These are phyloP conservation scores for Lactifluus rugatus DNA, from an alignment of 768 basidiomycete species.

Conservation along the genomic window DNA sequence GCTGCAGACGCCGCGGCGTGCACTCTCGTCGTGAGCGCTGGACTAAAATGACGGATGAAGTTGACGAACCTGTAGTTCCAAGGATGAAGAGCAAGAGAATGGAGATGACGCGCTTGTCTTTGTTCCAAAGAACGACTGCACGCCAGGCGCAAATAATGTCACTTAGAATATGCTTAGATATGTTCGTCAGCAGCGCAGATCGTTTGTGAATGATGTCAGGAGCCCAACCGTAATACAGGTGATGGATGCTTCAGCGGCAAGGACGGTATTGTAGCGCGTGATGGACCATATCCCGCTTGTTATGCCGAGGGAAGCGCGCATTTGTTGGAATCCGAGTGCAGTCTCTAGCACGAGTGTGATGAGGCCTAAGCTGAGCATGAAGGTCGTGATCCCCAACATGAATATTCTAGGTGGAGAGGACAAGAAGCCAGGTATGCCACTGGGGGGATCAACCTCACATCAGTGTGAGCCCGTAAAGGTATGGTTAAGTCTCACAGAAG, in stretches of 20 bases:
- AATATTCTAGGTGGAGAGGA: conserved; percentile 8
- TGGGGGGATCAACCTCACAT: neutral
- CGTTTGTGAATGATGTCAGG: no score
- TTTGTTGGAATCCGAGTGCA: conserved; percentile 5
- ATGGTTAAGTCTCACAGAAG: conserved; percentile 3
- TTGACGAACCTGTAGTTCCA: neutral
- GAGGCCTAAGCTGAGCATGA: conserved; percentile 8
- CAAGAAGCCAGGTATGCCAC: conserved; percentile 1
- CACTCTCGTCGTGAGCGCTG: neutral
- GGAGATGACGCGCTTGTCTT: conserved; percentile 5
- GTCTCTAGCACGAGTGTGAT: conserved; percentile 9
- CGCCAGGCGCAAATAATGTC: no score
- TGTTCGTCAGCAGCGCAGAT: neutral
- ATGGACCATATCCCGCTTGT: conserved; percentile 6
- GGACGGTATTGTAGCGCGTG: neutral
- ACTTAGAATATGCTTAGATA: conserved; percentile 7
- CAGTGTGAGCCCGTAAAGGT: neutral
- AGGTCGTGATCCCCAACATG: conserved; percentile 13
- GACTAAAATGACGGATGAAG: neutral
- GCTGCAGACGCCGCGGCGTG: neutral
- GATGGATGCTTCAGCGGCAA: conserved; percentile 2
- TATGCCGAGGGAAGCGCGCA: no score
- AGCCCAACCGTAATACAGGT: conserved; percentile 9
- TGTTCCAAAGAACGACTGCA: conserved; percentile 10
- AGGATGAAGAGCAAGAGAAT: conserved; percentile 9